phyloP scores from a whole-genome alignment of 2,329 filamentous ascomycete genomes.

The Arthrobotrys conoides region DNA sequence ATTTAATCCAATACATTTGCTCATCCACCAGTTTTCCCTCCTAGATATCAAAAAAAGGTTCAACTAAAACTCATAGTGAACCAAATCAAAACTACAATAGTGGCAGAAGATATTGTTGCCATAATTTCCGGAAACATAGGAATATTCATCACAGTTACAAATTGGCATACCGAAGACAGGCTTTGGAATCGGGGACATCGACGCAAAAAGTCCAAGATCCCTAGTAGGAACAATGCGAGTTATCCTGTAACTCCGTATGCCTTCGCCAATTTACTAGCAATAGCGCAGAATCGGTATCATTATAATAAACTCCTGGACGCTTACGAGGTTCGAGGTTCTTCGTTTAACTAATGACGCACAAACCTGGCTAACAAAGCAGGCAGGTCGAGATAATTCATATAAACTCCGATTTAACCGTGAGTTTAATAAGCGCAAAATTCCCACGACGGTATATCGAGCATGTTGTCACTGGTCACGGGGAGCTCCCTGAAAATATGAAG shows the following conservation, averaged over 20 bases:
- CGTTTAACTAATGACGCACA: neutral
- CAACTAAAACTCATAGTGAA: neutral
- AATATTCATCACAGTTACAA: neutral
- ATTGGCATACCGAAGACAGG: neutral
- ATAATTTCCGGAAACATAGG: neutral
- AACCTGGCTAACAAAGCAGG: neutral
- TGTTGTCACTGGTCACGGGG: neutral
- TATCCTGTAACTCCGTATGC: constrained; percentile 1
- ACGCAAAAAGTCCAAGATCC: neutral
- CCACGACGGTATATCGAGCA: constrained; percentile 16
- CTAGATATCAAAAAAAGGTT: neutral
- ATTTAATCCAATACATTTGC: too few species aligned
- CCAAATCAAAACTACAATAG: neutral
- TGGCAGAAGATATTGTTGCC: neutral
- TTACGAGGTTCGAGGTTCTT: neutral
- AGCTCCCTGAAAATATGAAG: neutral
- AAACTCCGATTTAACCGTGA: neutral
- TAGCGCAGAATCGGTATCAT: constrained; percentile 15
- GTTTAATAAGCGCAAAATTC: constrained; percentile 9
- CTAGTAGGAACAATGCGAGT: too few species aligned
- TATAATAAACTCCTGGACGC: neutral
- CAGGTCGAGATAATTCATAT: neutral
- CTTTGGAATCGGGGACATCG: too few species aligned
- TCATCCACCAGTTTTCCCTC: too few species aligned
- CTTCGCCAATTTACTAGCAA: constrained; percentile 7